A percentile compares a stretch with the other conserved stretches of the same genome.
phyloP scores from a whole-genome alignment of 1,284 basidiomycete genomes.

The Leccinum fuscescens region DNA sequence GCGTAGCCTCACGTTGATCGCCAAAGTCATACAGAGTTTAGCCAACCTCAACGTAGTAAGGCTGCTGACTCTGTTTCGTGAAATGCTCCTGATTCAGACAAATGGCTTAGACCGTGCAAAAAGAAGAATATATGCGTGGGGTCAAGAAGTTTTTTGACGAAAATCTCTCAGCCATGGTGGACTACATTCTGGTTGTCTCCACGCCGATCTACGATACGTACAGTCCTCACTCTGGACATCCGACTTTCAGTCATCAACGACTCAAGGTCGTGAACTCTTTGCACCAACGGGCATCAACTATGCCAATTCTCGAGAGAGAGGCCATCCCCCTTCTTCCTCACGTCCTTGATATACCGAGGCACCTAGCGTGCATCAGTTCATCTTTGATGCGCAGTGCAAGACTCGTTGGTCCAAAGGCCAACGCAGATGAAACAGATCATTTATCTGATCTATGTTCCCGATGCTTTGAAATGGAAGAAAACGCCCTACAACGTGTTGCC shows the following conservation, averaged over 20 bases:
- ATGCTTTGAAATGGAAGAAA: slow-evolving; percentile 33
- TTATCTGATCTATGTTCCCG: slow-evolving; percentile 29
- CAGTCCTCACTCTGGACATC: slow-evolving; percentile 26
- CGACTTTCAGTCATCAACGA: slow-evolving; percentile 48
- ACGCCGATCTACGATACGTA: slow-evolving; percentile 45
- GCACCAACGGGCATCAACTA: slow-evolving; percentile 49
- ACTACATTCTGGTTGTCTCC: slow-evolving; percentile 71
- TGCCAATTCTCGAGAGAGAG: slow-evolving; percentile 62
- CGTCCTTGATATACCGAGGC: slow-evolving; percentile 67
- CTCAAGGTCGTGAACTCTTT: slow-evolving; percentile 54
- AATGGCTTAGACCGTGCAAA: slow-evolving; percentile 51
- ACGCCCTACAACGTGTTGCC: slow-evolving; percentile 28
- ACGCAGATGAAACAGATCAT: slow-evolving; percentile 30
- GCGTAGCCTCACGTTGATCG: slow-evolving; percentile 73
- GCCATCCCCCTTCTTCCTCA: slow-evolving; percentile 68
- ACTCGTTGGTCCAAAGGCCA: slow-evolving; percentile 35
- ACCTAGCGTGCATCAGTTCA: slow-evolving; percentile 72
- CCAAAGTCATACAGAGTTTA: slow-evolving; percentile 77
- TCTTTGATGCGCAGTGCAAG: slow-evolving; percentile 62
- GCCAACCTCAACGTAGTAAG: slow-evolving; percentile 75
- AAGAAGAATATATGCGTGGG: slow-evolving; percentile 72
- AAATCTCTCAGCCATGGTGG: slow-evolving; percentile 64
- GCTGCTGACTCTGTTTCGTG: background rate
- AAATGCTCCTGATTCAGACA: slow-evolving; percentile 3
- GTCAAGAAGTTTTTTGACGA: slow-evolving; percentile 63